These are phyloP conservation scores for Ophiostoma ulmi DNA, from an alignment of 2,329 filamentous ascomycete genomes.

Conservation along the genomic window DNA sequence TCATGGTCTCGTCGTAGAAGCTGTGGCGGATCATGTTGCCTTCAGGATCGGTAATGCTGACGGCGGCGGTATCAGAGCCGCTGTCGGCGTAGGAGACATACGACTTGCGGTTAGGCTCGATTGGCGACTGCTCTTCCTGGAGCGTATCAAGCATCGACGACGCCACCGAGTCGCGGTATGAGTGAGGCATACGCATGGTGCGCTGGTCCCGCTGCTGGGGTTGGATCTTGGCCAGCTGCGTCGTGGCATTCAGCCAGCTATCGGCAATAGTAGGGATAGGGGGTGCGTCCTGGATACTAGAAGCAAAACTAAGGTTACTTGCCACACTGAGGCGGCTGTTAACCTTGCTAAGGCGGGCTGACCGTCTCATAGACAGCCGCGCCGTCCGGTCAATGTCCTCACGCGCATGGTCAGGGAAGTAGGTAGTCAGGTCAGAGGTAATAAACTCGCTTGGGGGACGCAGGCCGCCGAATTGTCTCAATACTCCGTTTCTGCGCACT, in stretches of 20 bases:
- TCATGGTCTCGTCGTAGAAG: constrained; percentile 77
- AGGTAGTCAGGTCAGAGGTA: constrained; percentile 89
- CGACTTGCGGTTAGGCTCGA: constrained; percentile 86
- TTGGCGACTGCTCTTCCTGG: constrained; percentile 76
- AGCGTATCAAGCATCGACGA: constrained; percentile 85
- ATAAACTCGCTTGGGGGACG: constrained; percentile 95
- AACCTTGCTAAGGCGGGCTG: constrained; percentile 83
- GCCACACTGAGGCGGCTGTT: constrained; percentile 90
- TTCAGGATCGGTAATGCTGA: constrained; percentile 73
- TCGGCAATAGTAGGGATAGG: constrained; percentile 95
- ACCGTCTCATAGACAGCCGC: constrained; percentile 83
- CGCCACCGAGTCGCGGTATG: constrained; percentile 79
- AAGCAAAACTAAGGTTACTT: constrained; percentile 88
- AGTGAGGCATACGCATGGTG: constrained; percentile 46
- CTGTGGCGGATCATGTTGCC: constrained; percentile 66
- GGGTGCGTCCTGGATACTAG: constrained; percentile 85
- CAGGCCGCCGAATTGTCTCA: constrained; percentile 83
- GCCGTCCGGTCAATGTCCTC: constrained; percentile 96
- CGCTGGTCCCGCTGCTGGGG: constrained; percentile 42
- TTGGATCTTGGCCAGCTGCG: constrained; percentile 48
- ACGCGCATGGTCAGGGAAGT: constrained; percentile 91
- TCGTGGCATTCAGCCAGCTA: constrained; percentile 69
- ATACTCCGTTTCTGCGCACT: constrained; percentile 47
- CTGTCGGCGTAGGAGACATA: constrained; percentile 86
- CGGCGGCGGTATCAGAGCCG: constrained; percentile 62